phyloP scores from a whole-genome alignment of 2,329 filamentous ascomycete genomes.

The Monascus ruber region DNA sequence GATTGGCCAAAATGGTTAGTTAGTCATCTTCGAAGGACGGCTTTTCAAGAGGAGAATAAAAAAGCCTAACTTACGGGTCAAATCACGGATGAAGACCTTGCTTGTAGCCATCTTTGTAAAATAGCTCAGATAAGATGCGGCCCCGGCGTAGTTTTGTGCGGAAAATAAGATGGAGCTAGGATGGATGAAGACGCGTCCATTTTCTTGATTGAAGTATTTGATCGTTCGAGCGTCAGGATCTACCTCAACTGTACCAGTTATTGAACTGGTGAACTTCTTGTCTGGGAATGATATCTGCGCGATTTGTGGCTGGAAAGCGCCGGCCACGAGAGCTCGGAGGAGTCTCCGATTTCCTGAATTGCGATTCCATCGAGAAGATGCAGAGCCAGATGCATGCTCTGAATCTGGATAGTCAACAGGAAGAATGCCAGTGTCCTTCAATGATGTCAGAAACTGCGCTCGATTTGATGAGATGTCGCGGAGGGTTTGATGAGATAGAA shows the following conservation, averaged over 20 bases:
- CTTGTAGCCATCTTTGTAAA: conserved; percentile 85
- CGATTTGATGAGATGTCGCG: conserved; percentile 80
- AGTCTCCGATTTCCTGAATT: conserved; percentile 36
- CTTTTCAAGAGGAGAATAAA: conserved; percentile 1
- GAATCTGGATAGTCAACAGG: conserved; percentile 36
- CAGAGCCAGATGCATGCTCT: conserved; percentile 22
- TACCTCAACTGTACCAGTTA: conserved; percentile 80
- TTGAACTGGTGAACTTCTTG: conserved; percentile 82
- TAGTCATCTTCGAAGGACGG: neutral
- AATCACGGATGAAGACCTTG: conserved; percentile 82
- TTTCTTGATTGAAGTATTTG: conserved; percentile 81
- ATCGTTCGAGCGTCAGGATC: conserved; percentile 88
- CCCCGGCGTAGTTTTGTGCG: conserved; percentile 63
- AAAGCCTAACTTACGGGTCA: conserved; percentile 58
- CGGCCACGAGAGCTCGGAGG: conserved; percentile 59
- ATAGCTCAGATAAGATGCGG: conserved; percentile 71
- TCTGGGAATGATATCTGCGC: conserved; percentile 87
- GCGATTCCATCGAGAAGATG: conserved; percentile 29
- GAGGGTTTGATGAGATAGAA: conserved; percentile 71
- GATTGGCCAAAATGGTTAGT: conserved; percentile 1
- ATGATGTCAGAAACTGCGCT: conserved; percentile 71
- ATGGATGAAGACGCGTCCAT: conserved; percentile 83
- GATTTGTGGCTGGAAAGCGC: conserved; percentile 72
- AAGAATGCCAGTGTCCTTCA: conserved; percentile 77
- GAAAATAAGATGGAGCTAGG: conserved; percentile 80